Base-by-base conservation (phyloP, 2,329 filamentous ascomycete species). In the Colletotrichum lupini region DNA sequence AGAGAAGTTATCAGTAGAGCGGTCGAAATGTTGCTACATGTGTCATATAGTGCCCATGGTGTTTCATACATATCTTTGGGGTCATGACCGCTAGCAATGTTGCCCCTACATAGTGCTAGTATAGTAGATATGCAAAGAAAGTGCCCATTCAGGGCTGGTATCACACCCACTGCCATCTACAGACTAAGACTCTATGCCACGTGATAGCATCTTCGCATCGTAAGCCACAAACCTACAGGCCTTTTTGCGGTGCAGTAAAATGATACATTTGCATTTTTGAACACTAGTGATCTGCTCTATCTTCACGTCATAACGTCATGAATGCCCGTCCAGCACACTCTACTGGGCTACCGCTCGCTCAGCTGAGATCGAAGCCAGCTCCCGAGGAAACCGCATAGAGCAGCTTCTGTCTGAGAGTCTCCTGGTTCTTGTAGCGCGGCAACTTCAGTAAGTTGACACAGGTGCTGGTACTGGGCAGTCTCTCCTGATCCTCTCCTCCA, bases 371-470 rank as follows among this genome's bases (percentile, higher is more conserved):
- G 83, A 99, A 99, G 1, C 97, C 96, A 59, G 97, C 96, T 0
- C 95, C 95, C 0, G 94, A 93, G 77, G 94, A 94, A 24, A 98
- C 91, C 9, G 96, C 96, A 82, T 98, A 98, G 65, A 98, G 84
- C 73, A 99, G 81, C 84, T 98, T 98, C 79, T 92, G 89, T 79
- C 90, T 92, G 78, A 99, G 81, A 32, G 86, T 88, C 72, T 85
- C 82, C 75, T 92, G 90, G 42, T 87, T 91, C 60, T 83, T 88
- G 82, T 98, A 99, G 76, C 92, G 90, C 7, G 97, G 97, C 76
- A 99, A 84, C 86, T 99, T 99, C 60, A 99, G 84, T 77, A 99
- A 81, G 81, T 99, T 99, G 32, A 98, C 95, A 78, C 97, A 99
- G 0, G 97, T 99, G 80, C 95, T 98, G 22, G 97, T 95, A 80